Evolutionary conservation across 805 yeast genomes (phyloP).

Genomic region (Lipomyces kockii): DNA sequence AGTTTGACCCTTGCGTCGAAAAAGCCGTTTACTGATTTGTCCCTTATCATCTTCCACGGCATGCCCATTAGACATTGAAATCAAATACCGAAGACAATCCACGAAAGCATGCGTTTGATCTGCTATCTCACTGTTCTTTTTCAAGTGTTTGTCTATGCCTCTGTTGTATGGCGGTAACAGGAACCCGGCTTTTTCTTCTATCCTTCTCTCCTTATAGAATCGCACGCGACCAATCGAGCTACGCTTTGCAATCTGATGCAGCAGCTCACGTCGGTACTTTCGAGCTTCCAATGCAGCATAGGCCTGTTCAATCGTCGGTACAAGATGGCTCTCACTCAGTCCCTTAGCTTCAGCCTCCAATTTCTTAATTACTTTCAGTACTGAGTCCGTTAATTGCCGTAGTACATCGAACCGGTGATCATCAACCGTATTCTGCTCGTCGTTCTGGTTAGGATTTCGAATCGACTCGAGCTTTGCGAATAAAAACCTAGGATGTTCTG

Average conservation of each 20-base stretch:
- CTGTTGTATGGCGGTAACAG: not conserved
- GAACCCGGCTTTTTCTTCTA: not conserved
- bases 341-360: not conserved
- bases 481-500: not conserved
- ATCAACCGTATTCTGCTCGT: not conserved
- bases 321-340: not conserved
- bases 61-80: not conserved
- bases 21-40: not conserved
- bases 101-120: not conserved
- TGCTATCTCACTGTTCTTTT: not conserved
- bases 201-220: not conserved
- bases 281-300: slow-evolving; percentile 4
- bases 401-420: not conserved
- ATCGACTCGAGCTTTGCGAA: not conserved
- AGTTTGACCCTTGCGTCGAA: not conserved
- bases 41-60: not conserved
- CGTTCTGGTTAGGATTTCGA: not conserved
- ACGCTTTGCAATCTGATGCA: not conserved
- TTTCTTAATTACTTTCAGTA: not conserved
- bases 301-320: not conserved
- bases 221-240: not conserved
- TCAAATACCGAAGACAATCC: not conserved
- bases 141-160: not conserved
- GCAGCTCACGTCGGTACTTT: not conserved
- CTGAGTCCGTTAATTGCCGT: not conserved